These are phyloP conservation scores for Priceomyces fermenticarens DNA, from an alignment of 805 yeast genomes.

Conservation along the genomic window DNA sequence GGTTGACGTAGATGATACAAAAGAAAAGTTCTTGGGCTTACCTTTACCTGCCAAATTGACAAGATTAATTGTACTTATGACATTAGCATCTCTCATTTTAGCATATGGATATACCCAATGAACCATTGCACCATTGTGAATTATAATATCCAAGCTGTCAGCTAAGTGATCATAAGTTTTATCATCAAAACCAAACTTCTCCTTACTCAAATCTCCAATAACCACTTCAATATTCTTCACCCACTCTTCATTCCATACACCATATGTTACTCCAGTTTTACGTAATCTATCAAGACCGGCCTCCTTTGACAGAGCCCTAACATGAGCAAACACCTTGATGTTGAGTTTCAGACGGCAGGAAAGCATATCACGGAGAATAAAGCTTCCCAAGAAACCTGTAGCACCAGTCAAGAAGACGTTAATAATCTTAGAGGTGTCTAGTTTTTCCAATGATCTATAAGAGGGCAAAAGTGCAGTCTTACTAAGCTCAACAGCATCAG, in stretches of 20 bases:
- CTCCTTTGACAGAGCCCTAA: slow-evolving; percentile 69
- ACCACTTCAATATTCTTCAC: slow-evolving; percentile 61
- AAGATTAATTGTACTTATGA: slow-evolving; percentile 80
- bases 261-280: slow-evolving; percentile 76
- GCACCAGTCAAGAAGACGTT: slow-evolving; percentile 90
- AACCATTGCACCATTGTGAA: slow-evolving; percentile 97
- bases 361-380: slow-evolving; percentile 74
- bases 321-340: slow-evolving; percentile 79
- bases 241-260: slow-evolving; percentile 70
- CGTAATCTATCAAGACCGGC: slow-evolving; percentile 76
- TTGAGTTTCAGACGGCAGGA: slow-evolving; percentile 45
- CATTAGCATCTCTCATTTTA: slow-evolving; percentile 89
- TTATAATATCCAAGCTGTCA: slow-evolving; percentile 68
- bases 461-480: slow-evolving; percentile 36
- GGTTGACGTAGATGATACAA: slow-evolving; percentile 94
- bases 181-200: slow-evolving; percentile 66
- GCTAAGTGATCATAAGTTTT: slow-evolving; percentile 57
- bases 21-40: slow-evolving; percentile 80
- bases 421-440: slow-evolving; percentile 32
- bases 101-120: slow-evolving; percentile 98
- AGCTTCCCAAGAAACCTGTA: slow-evolving; percentile 95
- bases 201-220: slow-evolving; percentile 73
- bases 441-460: slow-evolving; percentile 44
- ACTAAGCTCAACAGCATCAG: slow-evolving; percentile 65
- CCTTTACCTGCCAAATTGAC: slow-evolving; percentile 74